These are phyloP conservation scores for Colletotrichum brevisporum DNA, from an alignment of 2,329 filamentous ascomycete species.

Conservation along the genomic window DNA sequence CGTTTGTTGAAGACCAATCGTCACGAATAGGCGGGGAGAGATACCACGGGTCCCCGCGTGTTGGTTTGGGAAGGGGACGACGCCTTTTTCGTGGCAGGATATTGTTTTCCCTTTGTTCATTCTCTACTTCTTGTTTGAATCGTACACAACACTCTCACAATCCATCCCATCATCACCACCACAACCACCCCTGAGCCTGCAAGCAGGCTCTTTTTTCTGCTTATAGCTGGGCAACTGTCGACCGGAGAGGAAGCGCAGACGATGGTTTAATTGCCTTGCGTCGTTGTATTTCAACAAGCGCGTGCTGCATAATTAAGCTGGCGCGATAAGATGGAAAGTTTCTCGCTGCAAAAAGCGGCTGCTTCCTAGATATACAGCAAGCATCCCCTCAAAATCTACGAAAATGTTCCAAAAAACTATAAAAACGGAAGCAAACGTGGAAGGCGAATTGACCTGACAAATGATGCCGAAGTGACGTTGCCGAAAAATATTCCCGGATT, in stretches of 20 bases:
- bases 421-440: slow-evolving; percentile 1
- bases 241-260: slow-evolving; percentile 18
- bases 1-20: slow-evolving; percentile 31
- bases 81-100: slow-evolving; percentile 36
- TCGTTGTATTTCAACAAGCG: slow-evolving; percentile 31
- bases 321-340: slow-evolving; percentile 25
- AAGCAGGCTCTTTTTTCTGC: slow-evolving; percentile 38
- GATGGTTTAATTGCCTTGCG: slow-evolving; percentile 20
- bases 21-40: slow-evolving; percentile 36
- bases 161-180: slow-evolving; percentile 18
- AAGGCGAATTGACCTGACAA: not conserved
- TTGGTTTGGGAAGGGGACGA: slow-evolving; percentile 33
- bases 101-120: slow-evolving; percentile 42
- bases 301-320: slow-evolving; percentile 30
- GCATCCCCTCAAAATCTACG: slow-evolving; percentile 32
- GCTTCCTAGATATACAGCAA: slow-evolving; percentile 40
- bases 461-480: not conserved
- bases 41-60: slow-evolving; percentile 37
- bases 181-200: slow-evolving; percentile 27
- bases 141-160: slow-evolving; percentile 38
- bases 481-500: not conserved
- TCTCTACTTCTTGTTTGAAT: slow-evolving; percentile 41
- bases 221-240: slow-evolving; percentile 23
- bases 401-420: slow-evolving; percentile 19
- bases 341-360: slow-evolving; percentile 31